Conservation (phyloP, 1,284 basidiomycete genomes). For the Malassezia dermatis region DNA sequence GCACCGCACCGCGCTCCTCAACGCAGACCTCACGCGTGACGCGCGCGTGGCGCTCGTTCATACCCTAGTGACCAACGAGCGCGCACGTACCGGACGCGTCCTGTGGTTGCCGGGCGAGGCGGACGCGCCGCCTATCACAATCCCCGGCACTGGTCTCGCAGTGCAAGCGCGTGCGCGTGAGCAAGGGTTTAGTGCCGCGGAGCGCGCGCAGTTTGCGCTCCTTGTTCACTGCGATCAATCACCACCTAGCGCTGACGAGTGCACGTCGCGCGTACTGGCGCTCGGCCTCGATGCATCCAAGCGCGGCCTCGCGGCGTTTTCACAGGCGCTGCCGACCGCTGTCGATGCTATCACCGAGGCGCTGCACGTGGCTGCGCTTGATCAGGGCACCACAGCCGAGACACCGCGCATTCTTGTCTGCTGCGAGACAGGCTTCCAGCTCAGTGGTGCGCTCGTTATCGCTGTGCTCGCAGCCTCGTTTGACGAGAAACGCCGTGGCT, state of each 20-base stretch:
- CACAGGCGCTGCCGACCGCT: slow-evolving; percentile 15
- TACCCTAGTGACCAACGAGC: slow-evolving; percentile 48
- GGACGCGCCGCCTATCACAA: not conserved
- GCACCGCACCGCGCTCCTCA: slow-evolving; percentile 54
- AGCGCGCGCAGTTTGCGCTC: slow-evolving; percentile 1
- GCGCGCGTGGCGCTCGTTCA: slow-evolving; percentile 54
- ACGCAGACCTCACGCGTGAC: slow-evolving; percentile 47
- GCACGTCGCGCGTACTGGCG: not conserved
- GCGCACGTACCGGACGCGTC: not conserved
- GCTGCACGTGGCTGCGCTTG: slow-evolving; percentile 1
- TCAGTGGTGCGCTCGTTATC: slow-evolving; percentile 20
- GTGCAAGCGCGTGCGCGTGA: not conserved
- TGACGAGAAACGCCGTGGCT: slow-evolving; percentile 33
- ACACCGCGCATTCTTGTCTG: slow-evolving; percentile 14
- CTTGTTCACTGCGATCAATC: slow-evolving; percentile 2
- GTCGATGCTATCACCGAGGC: slow-evolving; percentile 17
- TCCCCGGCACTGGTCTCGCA: not conserved
- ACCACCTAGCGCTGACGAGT: not conserved
- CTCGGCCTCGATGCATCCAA: slow-evolving; percentile 14
- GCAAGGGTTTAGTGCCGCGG: not conserved
- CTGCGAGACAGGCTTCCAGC: slow-evolving; percentile 21
- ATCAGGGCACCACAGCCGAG: not conserved
- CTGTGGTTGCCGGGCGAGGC: not conserved
- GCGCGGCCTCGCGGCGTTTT: slow-evolving; percentile 22
- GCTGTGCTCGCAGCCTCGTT: slow-evolving; percentile 24